phyloP scores from a whole-genome alignment of 805 yeast genomes.

The Candida patagonica region DNA sequence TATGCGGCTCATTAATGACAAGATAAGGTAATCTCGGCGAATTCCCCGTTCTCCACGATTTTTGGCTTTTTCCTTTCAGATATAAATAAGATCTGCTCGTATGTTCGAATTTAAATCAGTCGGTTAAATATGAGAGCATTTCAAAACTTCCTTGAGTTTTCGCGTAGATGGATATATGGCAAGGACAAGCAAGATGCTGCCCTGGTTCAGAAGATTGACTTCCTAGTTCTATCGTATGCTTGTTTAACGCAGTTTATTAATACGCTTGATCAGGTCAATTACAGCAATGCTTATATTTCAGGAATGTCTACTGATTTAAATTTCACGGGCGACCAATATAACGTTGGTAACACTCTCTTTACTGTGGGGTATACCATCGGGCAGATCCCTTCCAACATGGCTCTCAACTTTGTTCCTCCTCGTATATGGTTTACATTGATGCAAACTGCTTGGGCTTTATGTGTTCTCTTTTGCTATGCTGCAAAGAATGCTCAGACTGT shows the following conservation, averaged over 20 bases:
- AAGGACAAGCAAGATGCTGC: no score
- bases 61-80: no score
- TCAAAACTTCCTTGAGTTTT: no score
- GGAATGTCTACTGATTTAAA: conserved; percentile 50
- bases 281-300: conserved; percentile 53
- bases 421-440: conserved; percentile 42
- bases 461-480: conserved; percentile 48
- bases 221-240: conserved; percentile 45
- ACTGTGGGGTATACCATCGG: conserved; percentile 50
- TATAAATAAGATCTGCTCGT: no score
- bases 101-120: no score
- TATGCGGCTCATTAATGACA: no score
- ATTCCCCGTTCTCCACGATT: no score
- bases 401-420: conserved; percentile 48
- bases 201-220: no score
- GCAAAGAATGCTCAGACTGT: conserved; percentile 43
- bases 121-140: no score
- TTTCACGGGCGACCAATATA: conserved; percentile 53
- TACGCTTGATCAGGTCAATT: conserved; percentile 40
- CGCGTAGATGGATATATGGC: no score
- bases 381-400: conserved; percentile 54
- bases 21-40: no score
- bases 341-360: conserved; percentile 49
- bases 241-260: conserved; percentile 62
- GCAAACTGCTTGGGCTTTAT: conserved; percentile 61